Evolutionary conservation across 148 eudicot genomes (phyloP).

Genomic region (Arbutus unedo): DNA sequence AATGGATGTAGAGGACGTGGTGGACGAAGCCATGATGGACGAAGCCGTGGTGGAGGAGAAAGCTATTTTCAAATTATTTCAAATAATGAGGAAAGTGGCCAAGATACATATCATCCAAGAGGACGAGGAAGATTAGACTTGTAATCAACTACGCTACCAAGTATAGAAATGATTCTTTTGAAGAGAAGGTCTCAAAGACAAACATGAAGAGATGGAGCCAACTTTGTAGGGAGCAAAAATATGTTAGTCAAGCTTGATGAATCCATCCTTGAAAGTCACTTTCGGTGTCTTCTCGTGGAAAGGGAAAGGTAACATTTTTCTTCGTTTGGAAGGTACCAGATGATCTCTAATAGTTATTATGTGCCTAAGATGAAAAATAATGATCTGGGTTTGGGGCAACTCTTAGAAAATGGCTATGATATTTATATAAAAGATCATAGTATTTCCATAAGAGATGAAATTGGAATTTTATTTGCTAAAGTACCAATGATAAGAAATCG

Average conservation of each 20-base stretch:
- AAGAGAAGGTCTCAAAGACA: not conserved
- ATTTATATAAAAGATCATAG: not conserved
- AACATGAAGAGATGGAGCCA: not conserved
- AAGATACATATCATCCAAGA: not conserved
- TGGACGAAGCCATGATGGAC: no score
- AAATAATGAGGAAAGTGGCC: no score
- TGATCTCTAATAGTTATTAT: constrained; percentile 6
- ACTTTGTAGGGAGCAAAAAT: not conserved
- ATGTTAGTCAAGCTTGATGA: not conserved
- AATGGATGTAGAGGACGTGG: no score
- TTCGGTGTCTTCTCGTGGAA: constrained; percentile 6
- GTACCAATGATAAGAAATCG: not conserved
- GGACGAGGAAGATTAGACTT: not conserved
- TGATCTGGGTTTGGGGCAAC: constrained; percentile 5
- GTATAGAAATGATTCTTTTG: not conserved
- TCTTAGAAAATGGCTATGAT: not conserved
- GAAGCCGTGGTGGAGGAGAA: no score
- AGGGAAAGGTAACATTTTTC: constrained; percentile 12
- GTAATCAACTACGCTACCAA: no score
- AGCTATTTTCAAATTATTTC: no score
- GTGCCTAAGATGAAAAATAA: constrained; percentile 4
- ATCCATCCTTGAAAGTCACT: not conserved
- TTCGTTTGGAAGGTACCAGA: constrained; percentile 1
- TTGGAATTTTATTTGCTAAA: not conserved
- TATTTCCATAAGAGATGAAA: not conserved